Evolutionary conservation across 2,329 filamentous ascomycete genomes (phyloP).

Genomic region (Pezicula radicicola): DNA sequence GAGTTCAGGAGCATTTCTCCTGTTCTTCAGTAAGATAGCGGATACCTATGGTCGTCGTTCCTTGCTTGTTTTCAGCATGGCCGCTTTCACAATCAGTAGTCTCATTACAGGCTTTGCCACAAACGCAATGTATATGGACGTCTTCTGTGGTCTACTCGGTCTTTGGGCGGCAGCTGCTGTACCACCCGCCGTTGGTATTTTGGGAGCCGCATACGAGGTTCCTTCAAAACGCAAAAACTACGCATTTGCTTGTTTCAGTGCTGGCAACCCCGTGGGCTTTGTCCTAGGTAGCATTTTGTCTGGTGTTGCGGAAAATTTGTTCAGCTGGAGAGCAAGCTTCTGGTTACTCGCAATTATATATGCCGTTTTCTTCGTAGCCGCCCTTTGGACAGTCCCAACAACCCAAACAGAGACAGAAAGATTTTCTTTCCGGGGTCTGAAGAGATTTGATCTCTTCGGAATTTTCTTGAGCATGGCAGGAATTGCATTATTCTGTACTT

Average conservation of each 20-base stretch:
- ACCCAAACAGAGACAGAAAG: slow-evolving; percentile 43
- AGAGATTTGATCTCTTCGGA: slow-evolving; percentile 58
- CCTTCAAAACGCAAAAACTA: slow-evolving; percentile 61
- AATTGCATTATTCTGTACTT: slow-evolving; percentile 37
- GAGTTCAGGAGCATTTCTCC: slow-evolving; percentile 59
- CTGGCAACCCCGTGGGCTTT: slow-evolving; percentile 36
- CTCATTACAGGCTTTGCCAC: slow-evolving; percentile 58
- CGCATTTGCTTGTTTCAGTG: slow-evolving; percentile 59
- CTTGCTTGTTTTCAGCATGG: slow-evolving; percentile 58
- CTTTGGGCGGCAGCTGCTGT: slow-evolving; percentile 60
- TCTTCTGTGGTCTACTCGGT: slow-evolving; percentile 62
- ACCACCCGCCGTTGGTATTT: slow-evolving; percentile 60
- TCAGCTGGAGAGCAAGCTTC: slow-evolving; percentile 62
- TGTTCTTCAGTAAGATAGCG: slow-evolving; percentile 63
- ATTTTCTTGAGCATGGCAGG: slow-evolving; percentile 60
- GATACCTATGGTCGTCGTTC: slow-evolving; percentile 61
- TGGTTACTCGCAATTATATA: slow-evolving; percentile 66
- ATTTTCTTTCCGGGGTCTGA: slow-evolving; percentile 33
- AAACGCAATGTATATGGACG: slow-evolving; percentile 55
- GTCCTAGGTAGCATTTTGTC: slow-evolving; percentile 43
- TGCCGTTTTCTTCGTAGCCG: slow-evolving; percentile 52
- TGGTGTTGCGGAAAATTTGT: slow-evolving; percentile 58
- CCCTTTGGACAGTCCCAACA: slow-evolving; percentile 58
- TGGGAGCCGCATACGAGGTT: slow-evolving; percentile 58
- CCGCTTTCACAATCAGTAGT: slow-evolving; percentile 53